Conservation (phyloP, 2,329 filamentous ascomycete genomes). For the Reticulascus tulasneorum region DNA sequence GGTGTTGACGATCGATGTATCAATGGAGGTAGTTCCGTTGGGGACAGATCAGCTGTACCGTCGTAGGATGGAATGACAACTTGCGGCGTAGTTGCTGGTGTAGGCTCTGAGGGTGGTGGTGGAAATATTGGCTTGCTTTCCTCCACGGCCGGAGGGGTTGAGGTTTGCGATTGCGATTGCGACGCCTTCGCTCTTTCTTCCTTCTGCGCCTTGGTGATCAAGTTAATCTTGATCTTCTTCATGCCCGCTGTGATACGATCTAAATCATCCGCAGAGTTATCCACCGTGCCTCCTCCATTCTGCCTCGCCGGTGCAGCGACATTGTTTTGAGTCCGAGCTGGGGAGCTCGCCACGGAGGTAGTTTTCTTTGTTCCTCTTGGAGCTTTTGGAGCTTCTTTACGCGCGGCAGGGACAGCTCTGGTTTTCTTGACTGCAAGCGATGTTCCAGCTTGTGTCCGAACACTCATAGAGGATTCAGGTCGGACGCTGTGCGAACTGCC, state of each 20-base stretch:
- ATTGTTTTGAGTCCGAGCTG: conserved; percentile 1
- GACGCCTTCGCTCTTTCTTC: conserved; percentile 43
- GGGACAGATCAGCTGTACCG: conserved; percentile 1
- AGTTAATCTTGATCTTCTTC: conserved; percentile 60
- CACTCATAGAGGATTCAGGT: conserved; percentile 39
- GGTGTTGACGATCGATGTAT: conserved; percentile 2
- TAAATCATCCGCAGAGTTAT: conserved; percentile 34
- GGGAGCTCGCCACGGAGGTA: conserved; percentile 11
- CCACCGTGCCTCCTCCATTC: background rate
- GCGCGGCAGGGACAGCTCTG: conserved; percentile 42
- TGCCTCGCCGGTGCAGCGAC: background rate
- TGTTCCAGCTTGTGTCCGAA: conserved; percentile 30
- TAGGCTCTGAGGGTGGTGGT: background rate
- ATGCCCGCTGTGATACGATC: conserved; percentile 54
- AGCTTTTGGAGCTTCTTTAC: conserved; percentile 34
- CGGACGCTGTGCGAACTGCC: conserved; percentile 37
- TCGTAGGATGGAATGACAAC: conserved; percentile 7
- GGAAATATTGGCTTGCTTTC: conserved; percentile 8
- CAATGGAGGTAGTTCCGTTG: background rate
- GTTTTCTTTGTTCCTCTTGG: conserved; percentile 33
- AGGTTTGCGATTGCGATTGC: conserved; percentile 16
- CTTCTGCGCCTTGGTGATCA: conserved; percentile 55
- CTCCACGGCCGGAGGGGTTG: conserved; percentile 13
- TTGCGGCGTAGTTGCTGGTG: conserved; percentile 1
- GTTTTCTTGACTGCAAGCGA: conserved; percentile 55